Percentiles rank a stretch among this genome's conserved stretches.
phyloP scores from a whole-genome alignment of 345 rosid genomes.

The Eucalyptus dawsonii region DNA sequence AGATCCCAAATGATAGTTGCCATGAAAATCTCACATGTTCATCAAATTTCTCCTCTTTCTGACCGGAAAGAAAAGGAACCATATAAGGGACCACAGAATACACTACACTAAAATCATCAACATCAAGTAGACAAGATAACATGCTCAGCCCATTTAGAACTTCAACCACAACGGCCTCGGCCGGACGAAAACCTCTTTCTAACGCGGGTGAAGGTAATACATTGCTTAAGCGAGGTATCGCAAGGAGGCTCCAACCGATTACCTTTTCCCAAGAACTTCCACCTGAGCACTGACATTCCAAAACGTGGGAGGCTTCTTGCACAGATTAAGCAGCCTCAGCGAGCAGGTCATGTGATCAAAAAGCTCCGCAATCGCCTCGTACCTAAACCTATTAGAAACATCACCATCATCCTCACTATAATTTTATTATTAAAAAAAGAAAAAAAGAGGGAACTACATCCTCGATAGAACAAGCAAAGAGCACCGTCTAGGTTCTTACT shows the following conservation, averaged over 20 bases:
- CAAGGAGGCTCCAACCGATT: background rate
- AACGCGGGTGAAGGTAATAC: background rate
- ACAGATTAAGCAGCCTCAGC: constrained; percentile 25
- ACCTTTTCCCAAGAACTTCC: constrained; percentile 31
- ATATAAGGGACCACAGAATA: background rate
- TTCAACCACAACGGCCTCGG: background rate
- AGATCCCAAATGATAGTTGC: background rate
- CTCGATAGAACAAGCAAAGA: background rate
- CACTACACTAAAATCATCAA: background rate
- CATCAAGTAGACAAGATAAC: background rate
- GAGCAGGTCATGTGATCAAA: constrained; percentile 30
- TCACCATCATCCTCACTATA: background rate
- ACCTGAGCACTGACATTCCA: constrained; percentile 28
- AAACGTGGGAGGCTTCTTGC: constrained; percentile 23
- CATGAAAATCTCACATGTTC: background rate
- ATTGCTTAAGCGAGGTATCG: background rate
- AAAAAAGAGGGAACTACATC: background rate
- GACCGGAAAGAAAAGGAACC: background rate
- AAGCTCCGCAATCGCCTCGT: constrained; percentile 9
- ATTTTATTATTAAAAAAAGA: background rate
- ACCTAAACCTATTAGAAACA: constrained; percentile 2
- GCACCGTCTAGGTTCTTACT: background rate
- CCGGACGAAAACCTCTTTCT: background rate
- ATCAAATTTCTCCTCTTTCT: background rate
- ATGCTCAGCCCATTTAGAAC: background rate